These are phyloP conservation scores for Rhodotorula diobovata DNA, from an alignment of 768 basidiomycete genomes.

Conservation along the genomic window DNA sequence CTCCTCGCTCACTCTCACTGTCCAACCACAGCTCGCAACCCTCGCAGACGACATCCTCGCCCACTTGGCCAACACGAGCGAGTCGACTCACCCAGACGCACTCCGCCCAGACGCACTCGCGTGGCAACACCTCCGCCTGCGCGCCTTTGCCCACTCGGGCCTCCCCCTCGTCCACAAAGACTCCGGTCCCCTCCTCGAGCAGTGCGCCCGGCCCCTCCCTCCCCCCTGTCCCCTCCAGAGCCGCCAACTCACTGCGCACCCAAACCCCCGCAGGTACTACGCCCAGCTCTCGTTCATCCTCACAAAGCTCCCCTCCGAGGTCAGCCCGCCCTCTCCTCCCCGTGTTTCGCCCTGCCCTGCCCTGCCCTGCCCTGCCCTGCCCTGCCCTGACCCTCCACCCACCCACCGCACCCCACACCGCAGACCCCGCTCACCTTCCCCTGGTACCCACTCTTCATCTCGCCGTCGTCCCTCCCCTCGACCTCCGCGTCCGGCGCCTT, in stretches of 20 bases:
- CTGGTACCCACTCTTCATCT: conserved; percentile 36
- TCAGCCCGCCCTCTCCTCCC: conserved; percentile 47
- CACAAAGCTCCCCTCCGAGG: conserved; percentile 79
- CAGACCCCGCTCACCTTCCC: conserved; percentile 46
- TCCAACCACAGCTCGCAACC: neutral
- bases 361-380: too few species aligned
- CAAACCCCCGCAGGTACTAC: conserved; percentile 78
- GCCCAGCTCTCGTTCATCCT: conserved; percentile 79
- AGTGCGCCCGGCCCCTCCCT: neutral
- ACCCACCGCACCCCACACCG: neutral
- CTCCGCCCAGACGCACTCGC: conserved; percentile 1
- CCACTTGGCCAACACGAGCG: neutral
- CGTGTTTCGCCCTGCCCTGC: too few species aligned
- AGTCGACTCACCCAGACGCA: conserved; percentile 12
- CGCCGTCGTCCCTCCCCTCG: conserved; percentile 50
- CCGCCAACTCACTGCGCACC: neutral
- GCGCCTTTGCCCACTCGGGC: neutral
- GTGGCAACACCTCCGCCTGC: neutral
- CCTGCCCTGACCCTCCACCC: too few species aligned
- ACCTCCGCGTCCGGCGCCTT: conserved; percentile 66
- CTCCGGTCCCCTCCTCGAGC: neutral
- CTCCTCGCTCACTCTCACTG: neutral
- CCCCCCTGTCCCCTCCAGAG: rapidly evolving
- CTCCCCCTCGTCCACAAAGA: neutral
- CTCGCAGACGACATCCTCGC: conserved; percentile 1